A percentile compares a stretch with the other conserved stretches of the same genome.
Evolutionary conservation across 495 filamentous ascomycete species (phyloP).

Genomic region (Margaritispora aquatica): DNA sequence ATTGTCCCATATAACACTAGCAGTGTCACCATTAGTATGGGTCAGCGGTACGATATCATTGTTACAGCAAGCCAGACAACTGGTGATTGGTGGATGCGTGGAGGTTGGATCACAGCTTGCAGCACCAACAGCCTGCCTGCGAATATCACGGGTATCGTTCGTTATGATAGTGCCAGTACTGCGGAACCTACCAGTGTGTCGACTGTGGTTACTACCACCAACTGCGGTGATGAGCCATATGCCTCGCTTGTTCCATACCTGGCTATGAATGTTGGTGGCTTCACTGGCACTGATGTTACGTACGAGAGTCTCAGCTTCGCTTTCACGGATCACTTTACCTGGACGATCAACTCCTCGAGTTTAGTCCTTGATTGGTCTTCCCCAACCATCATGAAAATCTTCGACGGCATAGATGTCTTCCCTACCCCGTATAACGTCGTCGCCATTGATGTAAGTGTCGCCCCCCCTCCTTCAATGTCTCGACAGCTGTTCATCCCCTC

Average conservation of each 20-base stretch:
- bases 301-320: slow-evolving; percentile 18
- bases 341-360: slow-evolving; percentile 35
- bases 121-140: slow-evolving; percentile 34
- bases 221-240: slow-evolving; percentile 28
- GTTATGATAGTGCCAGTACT: slow-evolving; percentile 37
- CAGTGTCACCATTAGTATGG: slow-evolving; percentile 54
- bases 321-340: slow-evolving; percentile 26
- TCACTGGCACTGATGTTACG: slow-evolving; percentile 9
- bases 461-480: neutral
- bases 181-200: slow-evolving; percentile 29
- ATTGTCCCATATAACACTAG: slow-evolving; percentile 37
- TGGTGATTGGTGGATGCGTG: slow-evolving; percentile 52
- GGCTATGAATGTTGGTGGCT: slow-evolving; percentile 25
- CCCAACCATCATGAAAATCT: slow-evolving; percentile 33
- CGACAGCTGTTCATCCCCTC: neutral
- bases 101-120: slow-evolving; percentile 31
- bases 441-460: slow-evolving; percentile 20
- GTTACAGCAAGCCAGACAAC: slow-evolving; percentile 49
- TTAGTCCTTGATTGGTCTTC: slow-evolving; percentile 38
- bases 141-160: slow-evolving; percentile 51
- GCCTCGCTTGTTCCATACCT: slow-evolving; percentile 28
- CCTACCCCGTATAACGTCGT: slow-evolving; percentile 33
- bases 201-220: slow-evolving; percentile 17
- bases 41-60: slow-evolving; percentile 65
- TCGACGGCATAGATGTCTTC: slow-evolving; percentile 29